Percentiles rank a stretch among this genome's conserved stretches.
phyloP scores from a whole-genome alignment of 1,139 yeast species.

The Kodamaea arcana region DNA sequence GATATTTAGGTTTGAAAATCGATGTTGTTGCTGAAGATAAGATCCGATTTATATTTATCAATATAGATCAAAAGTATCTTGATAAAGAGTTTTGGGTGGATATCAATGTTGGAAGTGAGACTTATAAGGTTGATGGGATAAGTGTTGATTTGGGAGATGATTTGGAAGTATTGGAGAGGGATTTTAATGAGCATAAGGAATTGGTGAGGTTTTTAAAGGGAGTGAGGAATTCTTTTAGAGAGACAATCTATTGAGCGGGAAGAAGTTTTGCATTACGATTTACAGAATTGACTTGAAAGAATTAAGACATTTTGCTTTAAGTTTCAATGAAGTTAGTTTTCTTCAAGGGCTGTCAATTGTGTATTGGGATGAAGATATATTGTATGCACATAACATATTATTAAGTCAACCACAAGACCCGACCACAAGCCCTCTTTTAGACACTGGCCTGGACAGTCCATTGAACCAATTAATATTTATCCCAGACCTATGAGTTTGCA shows the following conservation, averaged over 20 bases:
- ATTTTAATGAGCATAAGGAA: conserved; percentile 35
- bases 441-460: too few species aligned
- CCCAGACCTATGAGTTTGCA: too few species aligned
- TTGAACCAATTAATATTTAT: too few species aligned
- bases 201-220: conserved; percentile 37
- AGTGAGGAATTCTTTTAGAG: conserved; percentile 23
- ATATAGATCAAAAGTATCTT: conserved; percentile 38
- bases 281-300: neutral
- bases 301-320: too few species aligned
- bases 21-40: conserved; percentile 36
- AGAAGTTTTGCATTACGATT: conserved; percentile 1
- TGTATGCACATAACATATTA: too few species aligned
- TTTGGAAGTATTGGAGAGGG: conserved; percentile 19
- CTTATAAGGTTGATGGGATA: conserved; percentile 27
- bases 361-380: too few species aligned
- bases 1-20: conserved; percentile 43
- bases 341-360: too few species aligned
- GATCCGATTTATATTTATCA: conserved; percentile 37
- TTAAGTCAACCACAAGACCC: too few species aligned
- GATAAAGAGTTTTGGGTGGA: conserved; percentile 36
- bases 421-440: too few species aligned
- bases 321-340: too few species aligned
- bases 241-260: conserved; percentile 6
- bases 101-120: conserved; percentile 33
- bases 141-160: conserved; percentile 30